phyloP scores from a whole-genome alignment of 2,329 filamentous ascomycete species.

The Ascocoryne sarcoides region DNA sequence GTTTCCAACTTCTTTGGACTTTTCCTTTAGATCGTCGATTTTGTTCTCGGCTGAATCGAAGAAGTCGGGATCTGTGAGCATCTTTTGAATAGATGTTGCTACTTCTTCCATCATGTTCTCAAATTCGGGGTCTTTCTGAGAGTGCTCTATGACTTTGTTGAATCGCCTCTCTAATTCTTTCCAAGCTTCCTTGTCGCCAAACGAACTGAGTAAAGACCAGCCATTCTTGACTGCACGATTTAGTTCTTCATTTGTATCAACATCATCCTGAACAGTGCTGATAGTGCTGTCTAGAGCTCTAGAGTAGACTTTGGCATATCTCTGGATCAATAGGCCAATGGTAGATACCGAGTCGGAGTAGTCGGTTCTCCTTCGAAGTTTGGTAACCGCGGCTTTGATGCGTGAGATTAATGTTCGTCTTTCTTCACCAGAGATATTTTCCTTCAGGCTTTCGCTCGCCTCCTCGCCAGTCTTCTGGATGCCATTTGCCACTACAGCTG shows the following conservation, averaged over 20 bases:
- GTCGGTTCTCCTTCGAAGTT: slow-evolving; percentile 66
- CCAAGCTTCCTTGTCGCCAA: slow-evolving; percentile 70
- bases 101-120: slow-evolving; percentile 68
- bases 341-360: slow-evolving; percentile 83
- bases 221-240: slow-evolving; percentile 71
- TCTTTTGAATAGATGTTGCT: slow-evolving; percentile 65
- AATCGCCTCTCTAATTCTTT: slow-evolving; percentile 61
- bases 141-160: slow-evolving; percentile 62
- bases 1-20: slow-evolving; percentile 53
- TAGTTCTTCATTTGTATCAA: slow-evolving; percentile 64
- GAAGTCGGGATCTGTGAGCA: slow-evolving; percentile 80
- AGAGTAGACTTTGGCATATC: slow-evolving; percentile 72
- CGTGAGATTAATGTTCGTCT: slow-evolving; percentile 64
- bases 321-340: slow-evolving; percentile 63
- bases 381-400: slow-evolving; percentile 66
- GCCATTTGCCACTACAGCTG: slow-evolving; percentile 30
- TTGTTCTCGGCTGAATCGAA: slow-evolving; percentile 59
- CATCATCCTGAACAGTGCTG: slow-evolving; percentile 57
- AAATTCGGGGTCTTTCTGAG: slow-evolving; percentile 71
- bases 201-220: slow-evolving; percentile 71
- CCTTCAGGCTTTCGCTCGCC: slow-evolving; percentile 60
- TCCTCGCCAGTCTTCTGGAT: slow-evolving; percentile 45
- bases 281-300: slow-evolving; percentile 60
- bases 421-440: slow-evolving; percentile 66
- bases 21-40: slow-evolving; percentile 41